Evolutionary conservation across 371 early-diverging fungal genomes (phyloP), one percentile per base, ranked within the genome.

Genomic region (Nosema bombycis): DNA sequence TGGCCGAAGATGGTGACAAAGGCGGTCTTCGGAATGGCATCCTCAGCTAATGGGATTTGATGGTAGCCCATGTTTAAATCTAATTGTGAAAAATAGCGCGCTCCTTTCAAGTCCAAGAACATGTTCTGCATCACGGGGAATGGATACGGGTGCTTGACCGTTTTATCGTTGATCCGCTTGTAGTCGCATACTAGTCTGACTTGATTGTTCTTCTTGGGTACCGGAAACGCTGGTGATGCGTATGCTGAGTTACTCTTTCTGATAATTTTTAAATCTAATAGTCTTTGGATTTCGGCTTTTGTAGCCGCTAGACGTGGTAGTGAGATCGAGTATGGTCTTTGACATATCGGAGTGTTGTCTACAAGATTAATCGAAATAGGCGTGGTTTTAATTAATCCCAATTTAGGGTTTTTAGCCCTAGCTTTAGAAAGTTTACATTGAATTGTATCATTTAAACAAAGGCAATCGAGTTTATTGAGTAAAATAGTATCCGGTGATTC

Each of bases 111-210:
- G 6, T 46, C 46, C 10, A 18, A 10, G 46, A 46, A 18, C 18
- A 18, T 10, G 18, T 70, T 34, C 24, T 70, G 29, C 12, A 77
- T 61, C n/a, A 24, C 30, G 1, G 77, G 69, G 15, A 77, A 12
- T 1, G 29, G 4, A 3, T 37, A 77, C 1, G 37, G 12, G 15
- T 60, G 30, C 21, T 66, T 58, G 12, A 18, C 62, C 23, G 34
- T 33, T 30, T 23, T 10, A 33, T 70, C 46, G 55, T 77, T 71
- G 3, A 77, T 1, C 54, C 34, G 12, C 18, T 34, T 37, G 29
- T 77, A 78, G 65, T 78, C 69, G 33, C 72, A 67, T 28, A 72
- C 66, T 32, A 65, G 56, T 72, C 66, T 62, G 26, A 71, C 3
- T 1, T 36, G 24, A 23, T 30, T n/a, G 23, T 71, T 70, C 24